A percentile compares a stretch with the other conserved stretches of the same genome.
These are phyloP conservation scores for Agrocybe chaxingu DNA, from an alignment of 768 basidiomycete genomes.

Conservation along the genomic window DNA sequence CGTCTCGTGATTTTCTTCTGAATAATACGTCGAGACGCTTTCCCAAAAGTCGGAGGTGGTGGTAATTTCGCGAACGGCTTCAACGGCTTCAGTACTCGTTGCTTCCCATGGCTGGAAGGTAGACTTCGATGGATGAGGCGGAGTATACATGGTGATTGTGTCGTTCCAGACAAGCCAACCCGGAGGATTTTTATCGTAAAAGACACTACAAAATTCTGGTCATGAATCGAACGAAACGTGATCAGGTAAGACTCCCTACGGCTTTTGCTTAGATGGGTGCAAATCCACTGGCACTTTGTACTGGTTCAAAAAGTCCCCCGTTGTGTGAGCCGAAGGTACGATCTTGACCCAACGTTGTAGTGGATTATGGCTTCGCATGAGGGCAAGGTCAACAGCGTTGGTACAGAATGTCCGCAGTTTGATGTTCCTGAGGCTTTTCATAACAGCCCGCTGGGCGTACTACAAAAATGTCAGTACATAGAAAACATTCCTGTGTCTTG, in stretches of 20 bases:
- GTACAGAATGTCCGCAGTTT: conserved; percentile 75
- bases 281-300: conserved; percentile 52
- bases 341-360: conserved; percentile 51
- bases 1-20: conserved; percentile 75
- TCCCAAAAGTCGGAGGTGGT: conserved; percentile 61
- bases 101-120: conserved; percentile 62
- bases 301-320: conserved; percentile 49
- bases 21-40: conserved; percentile 62
- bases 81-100: conserved; percentile 45
- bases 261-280: conserved; percentile 27
- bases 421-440: conserved; percentile 74
- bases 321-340: conserved; percentile 48
- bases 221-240: no score
- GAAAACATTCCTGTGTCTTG: neutral
- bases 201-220: conserved; percentile 33
- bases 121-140: conserved; percentile 44
- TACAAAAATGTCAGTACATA: conserved; percentile 17
- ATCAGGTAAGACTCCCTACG: conserved; percentile 32
- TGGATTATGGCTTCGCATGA: conserved; percentile 66
- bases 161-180: conserved; percentile 70
- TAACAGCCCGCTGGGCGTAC: conserved; percentile 73
- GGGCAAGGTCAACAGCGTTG: conserved; percentile 53
- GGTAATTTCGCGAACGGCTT: conserved; percentile 46
- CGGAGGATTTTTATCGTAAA: conserved; percentile 53
- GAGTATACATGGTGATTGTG: conserved; percentile 40